These are phyloP conservation scores for Allium cepa DNA, from an alignment of 106 monocot species.

Conservation along the genomic window DNA sequence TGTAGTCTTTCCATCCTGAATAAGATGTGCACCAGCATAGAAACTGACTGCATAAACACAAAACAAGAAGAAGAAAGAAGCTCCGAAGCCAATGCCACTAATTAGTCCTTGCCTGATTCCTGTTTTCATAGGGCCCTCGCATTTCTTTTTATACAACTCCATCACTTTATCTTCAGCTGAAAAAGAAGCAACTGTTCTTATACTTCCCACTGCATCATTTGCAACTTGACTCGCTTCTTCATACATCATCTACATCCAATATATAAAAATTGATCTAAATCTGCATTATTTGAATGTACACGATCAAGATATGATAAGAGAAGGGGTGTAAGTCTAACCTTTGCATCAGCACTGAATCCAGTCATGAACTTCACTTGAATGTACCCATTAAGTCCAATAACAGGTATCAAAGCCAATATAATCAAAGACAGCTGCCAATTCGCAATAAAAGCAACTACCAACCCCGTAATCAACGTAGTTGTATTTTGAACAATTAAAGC, in stretches of 20 bases:
- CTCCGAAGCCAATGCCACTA: slow-evolving; percentile 31
- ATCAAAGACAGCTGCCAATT: slow-evolving; percentile 28
- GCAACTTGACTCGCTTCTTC: slow-evolving; percentile 59
- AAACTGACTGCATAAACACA: slow-evolving; percentile 23
- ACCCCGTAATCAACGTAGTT: slow-evolving; percentile 21
- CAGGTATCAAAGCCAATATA: slow-evolving; percentile 26
- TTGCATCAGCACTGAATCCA: slow-evolving; percentile 27
- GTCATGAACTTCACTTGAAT: slow-evolving; percentile 27
- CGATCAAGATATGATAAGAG: background rate
- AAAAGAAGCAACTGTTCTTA: slow-evolving; percentile 30
- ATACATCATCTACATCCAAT: slow-evolving; percentile 40
- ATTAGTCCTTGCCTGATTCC: slow-evolving; percentile 25
- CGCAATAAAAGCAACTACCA: slow-evolving; percentile 26
- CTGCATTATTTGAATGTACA: background rate
- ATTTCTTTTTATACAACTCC: slow-evolving; percentile 30
- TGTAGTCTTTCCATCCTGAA: slow-evolving; percentile 47
- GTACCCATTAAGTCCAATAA: slow-evolving; percentile 27
- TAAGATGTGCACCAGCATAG: slow-evolving; percentile 30
- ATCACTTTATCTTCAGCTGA: slow-evolving; percentile 40
- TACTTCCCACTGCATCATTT: slow-evolving; percentile 33
- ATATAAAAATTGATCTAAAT: background rate
- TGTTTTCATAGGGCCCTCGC: slow-evolving; percentile 26
- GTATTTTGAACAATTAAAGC: slow-evolving; percentile 23
- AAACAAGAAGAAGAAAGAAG: slow-evolving; percentile 25
- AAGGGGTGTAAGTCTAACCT: slow-evolving; percentile 15